Base-by-base conservation (phyloP, 306 rosid genomes). In the Trifolium dubium region DNA sequence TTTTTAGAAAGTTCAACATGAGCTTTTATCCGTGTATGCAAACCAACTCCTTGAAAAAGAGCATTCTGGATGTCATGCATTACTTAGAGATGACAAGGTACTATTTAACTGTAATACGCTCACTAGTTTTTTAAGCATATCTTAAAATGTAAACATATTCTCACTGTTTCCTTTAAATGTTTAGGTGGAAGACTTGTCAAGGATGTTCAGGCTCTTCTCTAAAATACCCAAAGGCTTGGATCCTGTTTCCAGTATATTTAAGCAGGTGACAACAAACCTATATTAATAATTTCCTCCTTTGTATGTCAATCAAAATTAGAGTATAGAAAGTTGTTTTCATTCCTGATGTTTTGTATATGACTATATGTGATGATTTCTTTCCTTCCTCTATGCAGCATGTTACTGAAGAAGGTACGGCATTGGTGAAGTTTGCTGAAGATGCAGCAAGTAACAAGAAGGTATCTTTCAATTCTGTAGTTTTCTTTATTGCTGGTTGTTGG, bases 151-250 rank as follows among this genome's bases (percentile, higher is more conserved):
- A 15, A 77, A 70, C 68, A 61, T 62, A 35, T 53, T 72, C 60
- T 53, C n/a, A 29, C 56, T 30, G 69, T 68, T 75, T 63, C 18
- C 70, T 74, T 74, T 61, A 54, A 76, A 44, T 63, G 77, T 44
- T 56, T 58, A 93, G 98, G 92, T 88, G 79, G 96, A 86, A 19
- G 98, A 93, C 81, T 80, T 93, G 81, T 88, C 98, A 69, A 86
- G 96, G 85, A 91, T 91, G 97, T 93, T 93, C 80, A 86, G 98
- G 76, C 98, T 93, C 75, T 91, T 93, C 41, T 93, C 96, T 79
- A 93, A 93, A 80, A 93, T 93, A 79, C 93, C 90, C 62, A 74
- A 83, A 66, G 98, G 98, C 65, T 76, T 93, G 75, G 97, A 93
- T 76, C 98, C 97, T 23, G 93, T 93, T 71, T 89, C 96, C 47